A percentile compares a stretch with the other conserved stretches of the same genome.
Conservation (phyloP, 352 stramenopile species). For the Phytophthora megakarya region DNA sequence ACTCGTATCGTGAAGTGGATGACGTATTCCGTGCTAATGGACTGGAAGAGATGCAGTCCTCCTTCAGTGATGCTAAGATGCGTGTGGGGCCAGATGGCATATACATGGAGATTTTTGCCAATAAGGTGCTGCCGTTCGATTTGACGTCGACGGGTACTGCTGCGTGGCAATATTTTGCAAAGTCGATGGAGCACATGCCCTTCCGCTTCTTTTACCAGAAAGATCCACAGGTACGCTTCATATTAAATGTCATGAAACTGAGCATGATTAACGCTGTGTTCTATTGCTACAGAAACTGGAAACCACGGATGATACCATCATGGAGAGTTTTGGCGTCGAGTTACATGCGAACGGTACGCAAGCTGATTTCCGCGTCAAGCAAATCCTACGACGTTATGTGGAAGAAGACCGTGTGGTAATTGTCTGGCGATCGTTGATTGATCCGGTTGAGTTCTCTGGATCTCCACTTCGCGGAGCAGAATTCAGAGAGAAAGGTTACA, state of each 20-base stretch:
- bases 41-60: constrained; percentile 34
- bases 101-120: constrained; percentile 56
- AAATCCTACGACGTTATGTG: constrained; percentile 54
- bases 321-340: constrained; percentile 64
- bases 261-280: neutral
- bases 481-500: constrained; percentile 64
- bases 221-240: constrained; percentile 36
- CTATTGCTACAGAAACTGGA: constrained; percentile 23
- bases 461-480: constrained; percentile 45
- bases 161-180: constrained; percentile 53
- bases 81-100: constrained; percentile 34
- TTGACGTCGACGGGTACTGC: constrained; percentile 37
- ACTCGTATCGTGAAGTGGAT: constrained; percentile 47
- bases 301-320: constrained; percentile 54
- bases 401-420: constrained; percentile 57
- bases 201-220: constrained; percentile 49
- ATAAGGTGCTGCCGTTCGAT: constrained; percentile 52
- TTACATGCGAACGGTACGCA: constrained; percentile 55
- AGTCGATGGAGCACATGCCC: constrained; percentile 45
- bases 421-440: constrained; percentile 61
- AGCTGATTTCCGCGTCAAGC: constrained; percentile 58
- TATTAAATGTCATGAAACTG: neutral
- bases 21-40: constrained; percentile 42
- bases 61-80: constrained; percentile 46
- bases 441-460: constrained; percentile 57